A percentile compares a stretch with the other conserved stretches of the same genome.
Evolutionary conservation across 2,329 filamentous ascomycete species (phyloP).

Genomic region (Cyclaneusma minus): DNA sequence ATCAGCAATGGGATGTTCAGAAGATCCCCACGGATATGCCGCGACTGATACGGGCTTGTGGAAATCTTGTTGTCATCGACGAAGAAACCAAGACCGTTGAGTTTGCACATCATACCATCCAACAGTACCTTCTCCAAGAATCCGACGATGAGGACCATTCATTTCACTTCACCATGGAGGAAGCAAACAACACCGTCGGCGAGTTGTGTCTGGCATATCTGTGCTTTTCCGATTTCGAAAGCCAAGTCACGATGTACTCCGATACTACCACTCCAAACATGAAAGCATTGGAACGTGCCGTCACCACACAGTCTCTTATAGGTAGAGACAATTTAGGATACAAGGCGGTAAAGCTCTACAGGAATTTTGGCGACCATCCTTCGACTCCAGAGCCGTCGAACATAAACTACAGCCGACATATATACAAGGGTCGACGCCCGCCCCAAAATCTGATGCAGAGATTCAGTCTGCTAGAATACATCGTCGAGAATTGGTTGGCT

Average conservation of each 20-base stretch:
- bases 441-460: no score
- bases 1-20: constrained; percentile 2
- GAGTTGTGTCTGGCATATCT: constrained; percentile 7
- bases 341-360: no score
- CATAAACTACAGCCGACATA: no score
- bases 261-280: neutral
- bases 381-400: no score
- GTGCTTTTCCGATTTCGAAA: constrained; percentile 8
- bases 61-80: constrained; percentile 7
- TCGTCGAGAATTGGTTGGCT: no score
- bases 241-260: constrained; percentile 2
- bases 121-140: constrained; percentile 8
- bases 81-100: constrained; percentile 3
- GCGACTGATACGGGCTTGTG: constrained; percentile 6
- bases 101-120: constrained; percentile 9
- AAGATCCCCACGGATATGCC: constrained; percentile 6
- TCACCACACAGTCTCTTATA: no score
- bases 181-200: constrained; percentile 6
- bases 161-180: constrained; percentile 4
- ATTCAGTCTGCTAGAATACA: no score
- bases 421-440: no score
- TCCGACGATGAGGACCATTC: neutral
- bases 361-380: no score
- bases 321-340: no score
- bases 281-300: neutral